Conservation (phyloP, 2,329 filamentous ascomycete genomes). For the Aspergillus pseudoterreus region DNA sequence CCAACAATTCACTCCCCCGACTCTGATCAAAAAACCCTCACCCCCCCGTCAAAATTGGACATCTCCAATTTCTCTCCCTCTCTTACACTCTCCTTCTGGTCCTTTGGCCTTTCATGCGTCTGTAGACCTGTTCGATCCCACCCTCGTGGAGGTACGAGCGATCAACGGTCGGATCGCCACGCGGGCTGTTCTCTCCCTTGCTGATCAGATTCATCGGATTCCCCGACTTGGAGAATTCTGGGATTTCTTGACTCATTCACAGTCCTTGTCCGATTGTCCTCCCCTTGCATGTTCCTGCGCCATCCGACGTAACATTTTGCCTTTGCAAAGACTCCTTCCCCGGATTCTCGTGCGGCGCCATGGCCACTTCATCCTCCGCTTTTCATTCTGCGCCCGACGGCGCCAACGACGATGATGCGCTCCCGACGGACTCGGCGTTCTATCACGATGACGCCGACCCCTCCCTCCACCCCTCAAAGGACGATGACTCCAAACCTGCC, state of each 20-base stretch:
- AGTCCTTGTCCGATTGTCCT: neutral
- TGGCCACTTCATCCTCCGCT: constrained; percentile 23
- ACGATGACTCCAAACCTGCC: constrained; percentile 24
- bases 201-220: constrained; percentile 8
- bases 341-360: constrained; percentile 14
- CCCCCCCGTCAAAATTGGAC: neutral
- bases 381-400: constrained; percentile 19
- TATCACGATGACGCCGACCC: constrained; percentile 20
- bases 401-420: constrained; percentile 27
- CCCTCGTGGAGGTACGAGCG: constrained; percentile 20
- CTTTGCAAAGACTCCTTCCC: neutral
- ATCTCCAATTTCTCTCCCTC: neutral
- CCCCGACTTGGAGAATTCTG: neutral
- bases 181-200: constrained; percentile 10
- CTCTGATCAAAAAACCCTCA: neutral
- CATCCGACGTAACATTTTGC: constrained; percentile 12
- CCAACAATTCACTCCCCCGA: neutral
- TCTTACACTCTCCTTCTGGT: neutral
- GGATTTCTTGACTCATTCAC: constrained; percentile 6
- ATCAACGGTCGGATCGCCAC: constrained; percentile 17
- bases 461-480: constrained; percentile 12
- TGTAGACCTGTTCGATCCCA: constrained; percentile 15
- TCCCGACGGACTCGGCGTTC: constrained; percentile 15
- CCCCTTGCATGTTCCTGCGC: constrained; percentile 13
- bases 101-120: constrained; percentile 14